Conservation (phyloP, 176 grass and related monocot genomes). For the Avena insularis region DNA sequence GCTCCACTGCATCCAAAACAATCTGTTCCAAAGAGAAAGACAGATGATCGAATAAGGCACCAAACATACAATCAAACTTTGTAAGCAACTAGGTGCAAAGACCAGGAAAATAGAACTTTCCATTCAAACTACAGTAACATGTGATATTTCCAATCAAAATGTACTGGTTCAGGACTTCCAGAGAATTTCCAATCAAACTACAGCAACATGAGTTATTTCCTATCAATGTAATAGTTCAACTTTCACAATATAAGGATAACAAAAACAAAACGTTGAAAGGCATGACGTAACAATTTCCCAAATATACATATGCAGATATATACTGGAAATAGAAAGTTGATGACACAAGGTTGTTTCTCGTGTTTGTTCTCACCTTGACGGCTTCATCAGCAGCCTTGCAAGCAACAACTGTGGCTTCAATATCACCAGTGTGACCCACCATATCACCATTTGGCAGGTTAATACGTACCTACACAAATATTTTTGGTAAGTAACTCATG, state of each 20-base stretch:
- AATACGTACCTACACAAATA: slow-evolving; percentile 79
- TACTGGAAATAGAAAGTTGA: neutral
- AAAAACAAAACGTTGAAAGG: neutral
- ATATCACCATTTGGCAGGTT: slow-evolving; percentile 97
- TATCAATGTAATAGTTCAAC: neutral
- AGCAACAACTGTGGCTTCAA: slow-evolving; percentile 91
- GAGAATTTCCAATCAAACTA: too few relatives aligned
- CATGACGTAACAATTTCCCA: neutral
- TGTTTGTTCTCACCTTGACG: slow-evolving; percentile 71
- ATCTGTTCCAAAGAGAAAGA: slow-evolving; percentile 52
- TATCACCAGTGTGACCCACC: slow-evolving; percentile 99
- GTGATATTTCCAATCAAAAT: neutral
- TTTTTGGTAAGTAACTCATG: neutral
- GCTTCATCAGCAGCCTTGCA: slow-evolving; percentile 96
- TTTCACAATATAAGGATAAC: neutral
- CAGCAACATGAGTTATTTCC: too few relatives aligned
- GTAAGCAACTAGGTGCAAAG: neutral
- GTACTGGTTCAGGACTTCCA: neutral
- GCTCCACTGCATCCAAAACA: slow-evolving; percentile 86
- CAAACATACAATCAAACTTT: neutral
- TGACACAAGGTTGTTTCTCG: neutral
- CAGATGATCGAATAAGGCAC: neutral
- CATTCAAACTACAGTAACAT: neutral
- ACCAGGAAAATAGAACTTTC: neutral
- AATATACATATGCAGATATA: neutral